Percentiles rank a stretch among this genome's conserved stretches.
These are phyloP conservation scores for Kwoniella dendrophila DNA, from an alignment of 768 basidiomycete species.

Conservation along the genomic window DNA sequence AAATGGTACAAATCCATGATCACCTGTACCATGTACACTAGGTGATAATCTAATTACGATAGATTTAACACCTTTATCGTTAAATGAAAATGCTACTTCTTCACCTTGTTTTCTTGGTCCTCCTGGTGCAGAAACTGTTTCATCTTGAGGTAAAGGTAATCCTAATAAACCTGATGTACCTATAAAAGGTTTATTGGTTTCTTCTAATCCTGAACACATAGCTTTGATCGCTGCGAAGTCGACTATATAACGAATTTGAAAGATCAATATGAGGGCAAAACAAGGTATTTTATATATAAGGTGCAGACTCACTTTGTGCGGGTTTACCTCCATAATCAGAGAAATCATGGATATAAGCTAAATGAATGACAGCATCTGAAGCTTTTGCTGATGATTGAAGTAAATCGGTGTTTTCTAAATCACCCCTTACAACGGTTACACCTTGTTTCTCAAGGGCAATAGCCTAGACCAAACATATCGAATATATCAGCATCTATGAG, in stretches of 20 bases:
- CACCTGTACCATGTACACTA: constrained; percentile 9
- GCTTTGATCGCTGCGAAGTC: constrained; percentile 40
- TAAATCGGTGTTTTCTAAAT: constrained; percentile 35
- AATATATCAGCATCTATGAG: background rate
- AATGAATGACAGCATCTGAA: constrained; percentile 42
- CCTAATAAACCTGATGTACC: constrained; percentile 20
- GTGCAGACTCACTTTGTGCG: constrained; percentile 12
- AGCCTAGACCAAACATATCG: background rate
- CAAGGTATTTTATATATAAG: too few relatives aligned
- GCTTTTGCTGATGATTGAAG: constrained; percentile 25
- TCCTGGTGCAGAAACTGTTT: background rate
- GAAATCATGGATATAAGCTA: constrained; percentile 44
- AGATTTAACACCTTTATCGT: background rate
- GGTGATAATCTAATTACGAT: constrained; percentile 6
- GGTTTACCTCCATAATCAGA: constrained; percentile 11
- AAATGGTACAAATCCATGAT: constrained; percentile 26
- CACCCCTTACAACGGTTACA: constrained; percentile 28
- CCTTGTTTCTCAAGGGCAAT: constrained; percentile 27
- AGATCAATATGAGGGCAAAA: too few relatives aligned
- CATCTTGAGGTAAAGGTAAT: background rate
- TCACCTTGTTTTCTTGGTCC: constrained; percentile 8
- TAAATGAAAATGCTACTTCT: background rate
- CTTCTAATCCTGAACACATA: constrained; percentile 22
- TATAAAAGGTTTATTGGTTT: constrained; percentile 40
- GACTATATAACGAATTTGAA: too few relatives aligned